A percentile compares a stretch with the other conserved stretches of the same genome.
Conservation (phyloP, 371 early-diverging fungal genomes). For the Capillidium rhysosporum region DNA sequence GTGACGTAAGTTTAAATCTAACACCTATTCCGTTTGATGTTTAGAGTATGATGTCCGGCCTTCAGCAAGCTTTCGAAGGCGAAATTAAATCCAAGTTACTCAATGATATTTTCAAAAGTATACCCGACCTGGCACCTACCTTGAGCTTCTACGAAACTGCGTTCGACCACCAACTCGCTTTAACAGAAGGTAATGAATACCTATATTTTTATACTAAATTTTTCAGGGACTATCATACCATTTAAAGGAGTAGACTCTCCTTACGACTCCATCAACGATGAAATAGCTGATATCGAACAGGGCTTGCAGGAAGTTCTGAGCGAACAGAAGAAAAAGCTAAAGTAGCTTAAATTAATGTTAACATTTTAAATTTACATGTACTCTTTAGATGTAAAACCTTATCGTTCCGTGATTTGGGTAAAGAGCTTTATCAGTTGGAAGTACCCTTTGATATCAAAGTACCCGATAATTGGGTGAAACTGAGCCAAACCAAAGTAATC, state of each 20-base stretch:
- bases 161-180: slow-evolving; percentile 46
- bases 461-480: slow-evolving; percentile 54
- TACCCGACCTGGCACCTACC: slow-evolving; percentile 26
- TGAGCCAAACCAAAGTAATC: slow-evolving; percentile 54
- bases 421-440: slow-evolving; percentile 91
- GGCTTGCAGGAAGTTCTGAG: slow-evolving; percentile 41
- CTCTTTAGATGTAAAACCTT: slow-evolving; percentile 21
- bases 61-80: neutral
- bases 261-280: slow-evolving; percentile 40
- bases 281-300: slow-evolving; percentile 28
- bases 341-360: neutral
- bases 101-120: slow-evolving; percentile 15
- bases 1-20: neutral
- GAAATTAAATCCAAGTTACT: slow-evolving; percentile 11
- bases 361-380: neutral
- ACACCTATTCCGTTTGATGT: neutral
- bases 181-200: slow-evolving; percentile 30
- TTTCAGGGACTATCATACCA: slow-evolving; percentile 37
- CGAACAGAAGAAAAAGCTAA: neutral
- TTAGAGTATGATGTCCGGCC: neutral
- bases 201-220: slow-evolving; percentile 13
- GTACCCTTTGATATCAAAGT: slow-evolving; percentile 55
- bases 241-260: slow-evolving; percentile 48
- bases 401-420: slow-evolving; percentile 77
- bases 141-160: slow-evolving; percentile 42